phyloP scores from a whole-genome alignment of 1,139 yeast species.

The Pichia sp. region DNA sequence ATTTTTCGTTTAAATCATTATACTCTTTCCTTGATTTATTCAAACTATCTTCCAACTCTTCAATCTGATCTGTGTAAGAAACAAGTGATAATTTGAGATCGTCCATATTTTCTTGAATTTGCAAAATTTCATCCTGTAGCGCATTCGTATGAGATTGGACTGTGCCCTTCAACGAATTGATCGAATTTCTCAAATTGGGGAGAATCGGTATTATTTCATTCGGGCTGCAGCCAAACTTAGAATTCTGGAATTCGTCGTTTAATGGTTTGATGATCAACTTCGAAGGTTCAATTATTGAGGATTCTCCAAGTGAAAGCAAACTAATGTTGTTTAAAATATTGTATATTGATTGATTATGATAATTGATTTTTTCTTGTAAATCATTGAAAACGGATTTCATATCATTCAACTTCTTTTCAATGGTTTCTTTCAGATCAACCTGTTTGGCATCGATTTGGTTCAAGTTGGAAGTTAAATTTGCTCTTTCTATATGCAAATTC shows the following conservation, averaged over 20 bases:
- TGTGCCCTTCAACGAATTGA: constrained; percentile 29
- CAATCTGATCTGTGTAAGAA: constrained; percentile 53
- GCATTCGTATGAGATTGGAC: constrained; percentile 21
- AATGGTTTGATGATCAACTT: constrained; percentile 16
- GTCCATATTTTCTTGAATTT: constrained; percentile 55
- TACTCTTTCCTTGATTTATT: constrained; percentile 21
- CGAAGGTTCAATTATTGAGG: constrained; percentile 13
- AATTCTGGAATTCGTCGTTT: constrained; percentile 17
- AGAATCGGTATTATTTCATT: constrained; percentile 25
- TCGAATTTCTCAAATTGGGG: constrained; percentile 15
- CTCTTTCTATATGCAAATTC: constrained; percentile 52
- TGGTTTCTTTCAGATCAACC: constrained; percentile 29
- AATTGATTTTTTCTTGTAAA: constrained; percentile 8
- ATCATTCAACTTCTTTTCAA: constrained; percentile 39
- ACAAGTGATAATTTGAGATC: constrained; percentile 43
- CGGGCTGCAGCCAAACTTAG: constrained; percentile 33
- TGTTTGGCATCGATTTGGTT: constrained; percentile 40
- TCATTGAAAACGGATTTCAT: constrained; percentile 26
- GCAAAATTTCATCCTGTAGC: constrained; percentile 50
- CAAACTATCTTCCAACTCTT: constrained; percentile 49
- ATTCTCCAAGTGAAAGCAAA: constrained; percentile 6
- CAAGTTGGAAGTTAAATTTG: constrained; percentile 45
- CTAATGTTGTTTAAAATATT: constrained; percentile 16
- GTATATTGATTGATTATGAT: constrained; percentile 22
- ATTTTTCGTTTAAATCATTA: constrained; percentile 34